These are phyloP conservation scores for Epichloe bromicola DNA, from an alignment of 2,329 filamentous ascomycete genomes.

Conservation along the genomic window DNA sequence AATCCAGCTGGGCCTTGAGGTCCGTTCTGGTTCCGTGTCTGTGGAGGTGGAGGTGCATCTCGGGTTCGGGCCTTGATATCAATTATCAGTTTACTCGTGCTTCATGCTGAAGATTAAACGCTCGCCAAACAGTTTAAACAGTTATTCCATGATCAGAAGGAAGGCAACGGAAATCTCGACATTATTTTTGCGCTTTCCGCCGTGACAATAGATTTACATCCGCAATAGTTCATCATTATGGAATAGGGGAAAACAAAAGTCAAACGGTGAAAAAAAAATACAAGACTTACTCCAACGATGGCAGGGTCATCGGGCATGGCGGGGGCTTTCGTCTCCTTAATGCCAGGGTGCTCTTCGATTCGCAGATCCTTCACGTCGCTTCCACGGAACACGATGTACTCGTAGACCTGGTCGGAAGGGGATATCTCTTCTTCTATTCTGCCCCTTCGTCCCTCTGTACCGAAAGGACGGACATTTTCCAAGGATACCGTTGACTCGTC, in stretches of 20 bases:
- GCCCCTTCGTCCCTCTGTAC: conserved; percentile 78
- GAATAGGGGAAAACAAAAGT: conserved; percentile 12
- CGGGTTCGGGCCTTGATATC: conserved; percentile 26
- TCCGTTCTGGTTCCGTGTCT: conserved; percentile 16
- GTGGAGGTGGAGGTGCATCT: conserved; percentile 20
- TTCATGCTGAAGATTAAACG: background rate
- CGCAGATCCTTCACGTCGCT: conserved; percentile 97
- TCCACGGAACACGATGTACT: conserved; percentile 96
- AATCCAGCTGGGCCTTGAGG: conserved; percentile 24
- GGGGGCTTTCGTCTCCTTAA: conserved; percentile 61
- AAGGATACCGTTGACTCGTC: conserved; percentile 93
- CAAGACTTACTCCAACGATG: conserved; percentile 80
- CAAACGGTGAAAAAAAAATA: background rate
- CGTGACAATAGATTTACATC: conserved; percentile 78
- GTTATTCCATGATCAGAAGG: conserved; percentile 63
- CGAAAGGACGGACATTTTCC: conserved; percentile 88
- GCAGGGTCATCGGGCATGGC: conserved; percentile 88
- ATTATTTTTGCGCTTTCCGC: conserved; percentile 89
- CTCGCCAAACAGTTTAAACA: conserved; percentile 6
- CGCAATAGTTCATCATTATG: conserved; percentile 86
- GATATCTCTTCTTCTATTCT: conserved; percentile 71
- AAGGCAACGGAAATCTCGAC: conserved; percentile 99
- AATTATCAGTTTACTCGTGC: conserved; percentile 11
- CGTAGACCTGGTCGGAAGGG: conserved; percentile 79
- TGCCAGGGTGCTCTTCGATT: conserved; percentile 70